These are phyloP conservation scores for Syzygium grande DNA, from an alignment of 345 rosid genomes.

Conservation along the genomic window DNA sequence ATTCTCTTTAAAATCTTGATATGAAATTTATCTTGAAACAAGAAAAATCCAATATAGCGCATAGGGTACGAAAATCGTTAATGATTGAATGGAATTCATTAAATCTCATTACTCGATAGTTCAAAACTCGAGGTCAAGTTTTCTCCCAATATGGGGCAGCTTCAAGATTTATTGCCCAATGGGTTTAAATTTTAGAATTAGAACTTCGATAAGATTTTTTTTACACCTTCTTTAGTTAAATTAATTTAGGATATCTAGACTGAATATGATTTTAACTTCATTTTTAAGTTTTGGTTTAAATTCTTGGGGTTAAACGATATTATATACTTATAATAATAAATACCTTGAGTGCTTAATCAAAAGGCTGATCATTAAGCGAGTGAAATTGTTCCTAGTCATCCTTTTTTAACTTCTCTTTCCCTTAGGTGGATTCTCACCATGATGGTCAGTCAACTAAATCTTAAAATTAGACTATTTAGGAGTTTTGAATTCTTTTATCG, in stretches of 20 bases:
- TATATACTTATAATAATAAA: not conserved
- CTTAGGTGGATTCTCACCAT: not conserved
- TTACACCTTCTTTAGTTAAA: not conserved
- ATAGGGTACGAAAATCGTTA: not conserved
- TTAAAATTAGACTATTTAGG: not conserved
- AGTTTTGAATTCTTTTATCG: not conserved
- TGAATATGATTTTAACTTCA: not conserved
- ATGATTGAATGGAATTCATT: not conserved
- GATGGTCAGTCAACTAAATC: not conserved
- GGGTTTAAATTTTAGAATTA: not conserved
- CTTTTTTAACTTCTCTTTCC: not conserved
- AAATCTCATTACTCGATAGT: not conserved
- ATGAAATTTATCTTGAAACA: not conserved
- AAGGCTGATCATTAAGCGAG: not conserved
- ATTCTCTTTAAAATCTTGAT: not conserved
- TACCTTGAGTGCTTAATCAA: not conserved
- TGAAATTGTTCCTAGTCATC: not conserved
- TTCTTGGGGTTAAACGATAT: not conserved
- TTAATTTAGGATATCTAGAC: not conserved
- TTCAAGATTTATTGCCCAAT: not conserved
- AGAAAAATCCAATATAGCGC: not conserved
- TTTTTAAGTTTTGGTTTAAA: not conserved
- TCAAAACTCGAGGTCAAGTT: rapidly evolving
- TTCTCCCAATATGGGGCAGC: not conserved
- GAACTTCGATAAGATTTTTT: not conserved